These are phyloP conservation scores for Trametes gibbosa DNA, from an alignment of 768 basidiomycete genomes.

Conservation along the genomic window DNA sequence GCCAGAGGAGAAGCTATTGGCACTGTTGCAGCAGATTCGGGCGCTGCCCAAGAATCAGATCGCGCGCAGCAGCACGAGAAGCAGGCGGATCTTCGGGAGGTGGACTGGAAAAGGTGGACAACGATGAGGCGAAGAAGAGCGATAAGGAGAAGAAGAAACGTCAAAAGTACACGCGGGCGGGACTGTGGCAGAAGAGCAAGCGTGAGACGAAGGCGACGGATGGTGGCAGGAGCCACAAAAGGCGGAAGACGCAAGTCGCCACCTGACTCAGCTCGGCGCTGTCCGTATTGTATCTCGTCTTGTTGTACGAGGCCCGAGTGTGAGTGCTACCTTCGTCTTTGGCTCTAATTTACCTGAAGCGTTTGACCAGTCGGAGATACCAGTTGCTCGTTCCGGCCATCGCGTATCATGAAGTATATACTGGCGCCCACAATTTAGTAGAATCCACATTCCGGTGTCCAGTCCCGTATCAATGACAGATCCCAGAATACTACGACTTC, in stretches of 20 bases:
- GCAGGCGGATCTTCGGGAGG: slow-evolving; percentile 72
- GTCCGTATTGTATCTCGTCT: no score
- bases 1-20: slow-evolving; percentile 88
- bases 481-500: not conserved
- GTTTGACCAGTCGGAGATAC: not conserved
- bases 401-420: not conserved
- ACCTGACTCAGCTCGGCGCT: not conserved
- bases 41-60: slow-evolving; percentile 90
- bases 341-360: not conserved
- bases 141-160: slow-evolving; percentile 76
- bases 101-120: slow-evolving; percentile 66
- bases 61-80: slow-evolving; percentile 73
- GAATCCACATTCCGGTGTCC: not conserved
- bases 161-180: slow-evolving; percentile 70
- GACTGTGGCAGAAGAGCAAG: slow-evolving; percentile 73
- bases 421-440: not conserved
- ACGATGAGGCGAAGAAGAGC: slow-evolving; percentile 55
- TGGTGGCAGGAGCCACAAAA: slow-evolving; percentile 49
- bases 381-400: not conserved
- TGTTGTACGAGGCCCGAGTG: not conserved
- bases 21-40: slow-evolving; percentile 89
- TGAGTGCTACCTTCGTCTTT: not conserved
- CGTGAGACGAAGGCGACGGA: slow-evolving; percentile 60
- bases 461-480: no score
- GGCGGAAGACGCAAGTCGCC: slow-evolving; percentile 25